Evolutionary conservation across 2,329 filamentous ascomycete species (phyloP).

Genomic region (Colletotrichum somersetense): DNA sequence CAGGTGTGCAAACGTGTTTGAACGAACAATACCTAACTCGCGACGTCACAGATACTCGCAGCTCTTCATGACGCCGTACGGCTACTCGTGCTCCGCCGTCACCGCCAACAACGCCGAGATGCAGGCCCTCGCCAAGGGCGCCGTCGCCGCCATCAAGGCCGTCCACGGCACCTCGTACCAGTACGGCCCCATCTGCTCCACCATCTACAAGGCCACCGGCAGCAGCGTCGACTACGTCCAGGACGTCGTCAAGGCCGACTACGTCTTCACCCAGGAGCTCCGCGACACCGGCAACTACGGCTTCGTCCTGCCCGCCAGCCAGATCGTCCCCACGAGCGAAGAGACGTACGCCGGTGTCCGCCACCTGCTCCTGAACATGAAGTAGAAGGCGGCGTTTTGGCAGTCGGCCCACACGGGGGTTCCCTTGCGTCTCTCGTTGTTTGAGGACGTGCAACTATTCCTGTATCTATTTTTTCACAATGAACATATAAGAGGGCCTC

Average conservation of each 20-base stretch:
- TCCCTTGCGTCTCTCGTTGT: neutral
- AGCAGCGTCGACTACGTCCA: conserved; percentile 60
- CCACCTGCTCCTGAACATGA: conserved; percentile 66
- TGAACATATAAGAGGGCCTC: neutral
- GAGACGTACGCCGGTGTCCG: conserved; percentile 65
- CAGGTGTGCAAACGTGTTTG: no score
- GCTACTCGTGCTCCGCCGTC: conserved; percentile 66
- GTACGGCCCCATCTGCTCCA: conserved; percentile 68
- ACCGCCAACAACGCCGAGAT: conserved; percentile 62
- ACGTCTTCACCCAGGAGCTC: conserved; percentile 57
- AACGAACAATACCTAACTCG: no score
- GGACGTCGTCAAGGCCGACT: conserved; percentile 57
- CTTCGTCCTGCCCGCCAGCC: conserved; percentile 57
- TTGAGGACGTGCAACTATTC: no score
- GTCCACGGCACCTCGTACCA: conserved; percentile 56
- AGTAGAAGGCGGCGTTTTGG: conserved; percentile 41
- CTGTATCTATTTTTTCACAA: neutral
- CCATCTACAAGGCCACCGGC: conserved; percentile 69
- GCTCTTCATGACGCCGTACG: conserved; percentile 66
- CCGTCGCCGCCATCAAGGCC: conserved; percentile 63
- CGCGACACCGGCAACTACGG: conserved; percentile 53
- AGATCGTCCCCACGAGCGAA: conserved; percentile 59
- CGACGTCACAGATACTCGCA: conserved; percentile 57
- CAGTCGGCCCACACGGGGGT: no score
- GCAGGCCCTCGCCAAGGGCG: conserved; percentile 60